Percentiles rank a stretch among this genome's conserved stretches.
Conservation (phyloP, 352 stramenopile species). For the Peronospora destructor region DNA sequence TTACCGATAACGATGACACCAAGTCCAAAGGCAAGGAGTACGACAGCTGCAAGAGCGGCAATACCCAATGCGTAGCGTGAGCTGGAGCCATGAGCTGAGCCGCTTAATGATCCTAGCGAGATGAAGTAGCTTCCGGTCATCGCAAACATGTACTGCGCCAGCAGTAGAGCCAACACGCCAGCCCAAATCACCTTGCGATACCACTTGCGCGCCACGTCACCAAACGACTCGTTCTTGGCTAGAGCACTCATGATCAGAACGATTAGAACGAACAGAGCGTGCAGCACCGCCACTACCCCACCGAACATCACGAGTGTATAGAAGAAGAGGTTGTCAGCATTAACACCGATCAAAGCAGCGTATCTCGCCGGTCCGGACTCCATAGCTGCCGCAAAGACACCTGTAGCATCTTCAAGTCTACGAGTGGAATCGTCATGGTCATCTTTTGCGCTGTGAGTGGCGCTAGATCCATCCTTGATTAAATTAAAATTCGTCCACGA, state of each 20-base stretch:
- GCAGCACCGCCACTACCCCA: conserved; percentile 48
- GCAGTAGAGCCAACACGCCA: conserved; percentile 52
- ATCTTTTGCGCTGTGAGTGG: conserved; percentile 1
- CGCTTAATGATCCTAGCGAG: conserved; percentile 32
- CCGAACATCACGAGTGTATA: conserved; percentile 68
- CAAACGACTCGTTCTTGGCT: conserved; percentile 58
- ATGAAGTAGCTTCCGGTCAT: conserved; percentile 79
- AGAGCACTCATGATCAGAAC: conserved; percentile 39
- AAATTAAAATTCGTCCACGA: conserved; percentile 86
- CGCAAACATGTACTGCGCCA: conserved; percentile 83
- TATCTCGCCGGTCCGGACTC: conserved; percentile 66
- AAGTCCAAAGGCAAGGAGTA: conserved; percentile 57
- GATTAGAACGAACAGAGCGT: conserved; percentile 56
- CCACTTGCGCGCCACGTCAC: conserved; percentile 46
- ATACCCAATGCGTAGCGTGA: conserved; percentile 42
- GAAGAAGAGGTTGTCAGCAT: conserved; percentile 68
- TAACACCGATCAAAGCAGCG: conserved; percentile 54
- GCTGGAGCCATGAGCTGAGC: conserved; percentile 26
- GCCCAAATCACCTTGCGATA: conserved; percentile 83
- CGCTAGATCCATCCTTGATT: conserved; percentile 32
- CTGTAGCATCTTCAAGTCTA: conserved; percentile 28
- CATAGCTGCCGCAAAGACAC: conserved; percentile 22
- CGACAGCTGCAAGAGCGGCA: conserved; percentile 34
- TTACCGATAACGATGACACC: conserved; percentile 58
- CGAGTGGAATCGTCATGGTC: conserved; percentile 2